Evolutionary conservation across 352 stramenopile genomes (phyloP), one percentile per base, ranked within the genome.

Genomic region (Pilasporangium apinafurcum): DNA sequence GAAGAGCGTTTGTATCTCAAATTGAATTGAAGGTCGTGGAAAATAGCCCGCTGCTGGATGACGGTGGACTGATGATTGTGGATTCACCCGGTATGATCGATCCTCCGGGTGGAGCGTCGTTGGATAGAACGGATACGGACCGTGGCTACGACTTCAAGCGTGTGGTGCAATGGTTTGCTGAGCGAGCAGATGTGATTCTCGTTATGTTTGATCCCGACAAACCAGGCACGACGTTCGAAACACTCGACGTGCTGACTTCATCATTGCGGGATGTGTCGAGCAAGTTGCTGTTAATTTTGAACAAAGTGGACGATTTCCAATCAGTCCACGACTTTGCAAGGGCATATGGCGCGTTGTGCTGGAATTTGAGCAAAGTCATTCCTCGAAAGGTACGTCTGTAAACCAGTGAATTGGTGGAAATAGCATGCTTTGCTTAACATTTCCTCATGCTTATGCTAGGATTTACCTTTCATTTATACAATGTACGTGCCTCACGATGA

Each of bases 191-290:
- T 48, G 78, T 94, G 29, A 87, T 94, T 39, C 59, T 94, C 34
- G 76, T 94, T 59, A 94, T 94, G 82, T 94, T 94, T 39, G 82
- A 94, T 48, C 82, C 82, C 3, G 82, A 94, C 57, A 94, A 94
- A 40, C 82, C 82, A 0, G 82, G 82, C 31, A 94, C 82, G 24
- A 94, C 82, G 1, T 94, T 94, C 42, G 82, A 94, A 58, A 92
- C 82, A 39, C 74, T 94, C 25, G 77, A 94, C 32, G 82, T 94
- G 48, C 65, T 94, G 39, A 94, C 82, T 13, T 78, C 65, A 13
- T 89, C 75, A 12, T 58, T 94, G 16, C 52, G 71, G 16, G 77
- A 80, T 0, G 70, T 92, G 37, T 85, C 75, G 32, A 90, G 70
- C 46, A 94, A 94, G 31, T 60, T 94, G 37, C 53, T 87, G 43